Percentiles rank a stretch among this genome's conserved stretches.
These are phyloP conservation scores for Pleurotus cornucopiae DNA, from an alignment of 768 basidiomycete genomes.

Conservation along the genomic window DNA sequence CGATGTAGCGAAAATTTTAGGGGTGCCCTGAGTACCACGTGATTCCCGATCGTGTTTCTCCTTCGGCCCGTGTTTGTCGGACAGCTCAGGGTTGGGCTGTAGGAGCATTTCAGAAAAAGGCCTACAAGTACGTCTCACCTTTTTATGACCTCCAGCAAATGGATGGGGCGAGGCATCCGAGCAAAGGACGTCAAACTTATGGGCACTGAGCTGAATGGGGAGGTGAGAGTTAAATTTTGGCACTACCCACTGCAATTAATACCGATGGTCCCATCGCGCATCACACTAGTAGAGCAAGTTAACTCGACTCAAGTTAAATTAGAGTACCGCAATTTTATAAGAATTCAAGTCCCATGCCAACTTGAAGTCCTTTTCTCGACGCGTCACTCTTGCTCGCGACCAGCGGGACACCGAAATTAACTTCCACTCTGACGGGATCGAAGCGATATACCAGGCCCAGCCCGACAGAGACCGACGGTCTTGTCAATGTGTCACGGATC, in stretches of 20 bases:
- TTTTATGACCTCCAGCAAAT: no score
- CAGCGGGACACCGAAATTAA: conserved; percentile 85
- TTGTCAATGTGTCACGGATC: conserved; percentile 34
- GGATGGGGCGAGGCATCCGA: no score
- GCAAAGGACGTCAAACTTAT: no score
- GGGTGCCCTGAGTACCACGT: not conserved
- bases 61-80: not conserved
- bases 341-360: conserved; percentile 81
- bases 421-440: conserved; percentile 80
- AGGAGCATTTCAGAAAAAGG: no score
- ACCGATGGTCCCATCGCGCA: no score
- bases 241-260: no score
- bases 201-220: no score
- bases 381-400: conserved; percentile 66
- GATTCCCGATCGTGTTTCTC: not conserved
- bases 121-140: no score
- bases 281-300: no score
- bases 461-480: conserved; percentile 76
- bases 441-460: conserved; percentile 81
- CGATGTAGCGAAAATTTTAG: not conserved
- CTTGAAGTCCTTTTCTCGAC: conserved; percentile 65
- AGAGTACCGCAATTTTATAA: conserved; percentile 32
- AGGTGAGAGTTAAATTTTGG: no score
- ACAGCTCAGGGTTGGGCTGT: no score
- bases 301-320: not conserved